Evolutionary conservation across 1,139 yeast genomes (phyloP), one percentile per base, ranked within the genome.

Genomic region (Yamadazyma sp.): DNA sequence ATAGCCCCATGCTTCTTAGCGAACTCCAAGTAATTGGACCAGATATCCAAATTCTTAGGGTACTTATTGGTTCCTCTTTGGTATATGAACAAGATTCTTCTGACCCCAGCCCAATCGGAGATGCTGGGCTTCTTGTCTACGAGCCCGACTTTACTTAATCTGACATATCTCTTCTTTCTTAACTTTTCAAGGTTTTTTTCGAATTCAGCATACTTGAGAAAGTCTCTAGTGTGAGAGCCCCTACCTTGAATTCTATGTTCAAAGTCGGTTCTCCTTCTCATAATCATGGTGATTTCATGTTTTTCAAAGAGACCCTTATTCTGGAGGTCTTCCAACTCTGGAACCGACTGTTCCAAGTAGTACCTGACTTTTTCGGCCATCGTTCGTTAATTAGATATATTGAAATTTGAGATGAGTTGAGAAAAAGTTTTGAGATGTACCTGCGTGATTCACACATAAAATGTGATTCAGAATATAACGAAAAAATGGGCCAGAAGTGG

Each of bases 201-300:
- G 56, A 85, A 94, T 45, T 82, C 87, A 34, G 86, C 79, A 59
- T 92, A 94, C 50, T 77, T 76, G 44, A 88, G 58, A 57, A 82
- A 94, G 59, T 92, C 98, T 43, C 79, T 69, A 4, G 89, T 79
- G 49, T 77, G 81, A 16, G 92, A 79, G 2, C 95, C 95, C 61
- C 98, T 75, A 33, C 95, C 89, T 38, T 80, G 79, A 41, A 94
- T 78, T 46, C 96, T 69, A 61, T 92, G 96, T 63, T 94, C 99
- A 54, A 89, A 92, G 62, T 91, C 97, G 0, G 98, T 91, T 65
- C 98, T 78, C 58, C 89, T 80, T 65, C 92, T 82, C 91, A 92
- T 88, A 45, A 94, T 85, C 71, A 79, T 76, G 37, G 84, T 81
- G 50, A 89, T 81, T 61, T 94, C 98, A 54, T 78, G 77, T 54